Evolutionary conservation across 2,329 filamentous ascomycete genomes (phyloP).

Genomic region (Colletotrichum gigasporum): DNA sequence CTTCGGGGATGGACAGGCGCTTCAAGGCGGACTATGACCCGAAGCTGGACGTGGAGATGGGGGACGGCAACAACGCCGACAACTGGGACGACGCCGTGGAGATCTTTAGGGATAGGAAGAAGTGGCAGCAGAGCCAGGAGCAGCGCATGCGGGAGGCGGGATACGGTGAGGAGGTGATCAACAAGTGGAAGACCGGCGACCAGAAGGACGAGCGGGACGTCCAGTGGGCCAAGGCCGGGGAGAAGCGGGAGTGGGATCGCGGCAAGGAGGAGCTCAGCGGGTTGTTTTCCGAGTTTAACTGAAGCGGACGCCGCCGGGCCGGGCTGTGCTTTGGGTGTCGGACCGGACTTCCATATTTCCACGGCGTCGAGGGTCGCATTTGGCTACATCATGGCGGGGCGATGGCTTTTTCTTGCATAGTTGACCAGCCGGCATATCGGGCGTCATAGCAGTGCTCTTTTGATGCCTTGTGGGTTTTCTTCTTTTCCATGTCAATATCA

Average conservation of each 20-base stretch:
- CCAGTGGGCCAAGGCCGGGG: conserved; percentile 75
- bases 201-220: conserved; percentile 71
- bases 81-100: conserved; percentile 87
- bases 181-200: conserved; percentile 70
- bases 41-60: conserved; percentile 63
- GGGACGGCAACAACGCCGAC: conserved; percentile 56
- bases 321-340: background rate
- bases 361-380: too few species aligned
- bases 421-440: too few species aligned
- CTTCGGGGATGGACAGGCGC: conserved; percentile 79
- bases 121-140: conserved; percentile 79
- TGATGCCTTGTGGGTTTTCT: too few species aligned
- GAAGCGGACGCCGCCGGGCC: background rate
- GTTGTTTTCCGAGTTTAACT: conserved; percentile 32
- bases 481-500: too few species aligned
- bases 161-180: conserved; percentile 79
- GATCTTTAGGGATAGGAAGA: conserved; percentile 80
- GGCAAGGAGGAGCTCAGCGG: conserved; percentile 52
- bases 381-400: too few species aligned
- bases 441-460: too few species aligned
- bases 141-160: conserved; percentile 80
- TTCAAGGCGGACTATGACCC: conserved; percentile 76
- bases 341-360: too few species aligned
- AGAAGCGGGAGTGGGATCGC: conserved; percentile 69
- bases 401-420: too few species aligned